Base-by-base conservation (phyloP, 805 yeast genomes). In the Ogataea salicorniae region DNA sequence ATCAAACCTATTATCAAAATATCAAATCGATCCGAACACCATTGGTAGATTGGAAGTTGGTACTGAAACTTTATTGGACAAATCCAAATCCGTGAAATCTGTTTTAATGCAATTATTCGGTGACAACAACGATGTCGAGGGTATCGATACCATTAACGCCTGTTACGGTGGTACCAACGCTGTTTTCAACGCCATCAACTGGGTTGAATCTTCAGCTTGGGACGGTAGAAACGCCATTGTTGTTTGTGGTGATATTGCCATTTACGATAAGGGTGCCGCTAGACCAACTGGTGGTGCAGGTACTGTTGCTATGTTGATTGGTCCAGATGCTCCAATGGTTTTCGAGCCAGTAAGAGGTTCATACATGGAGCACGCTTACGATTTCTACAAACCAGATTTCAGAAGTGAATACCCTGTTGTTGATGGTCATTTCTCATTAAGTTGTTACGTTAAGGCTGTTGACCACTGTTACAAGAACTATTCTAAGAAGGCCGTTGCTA, bases 201-300 rank as follows among this genome's bases (percentile, higher is more conserved):
- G 99, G 98, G 71, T 94, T 56, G 97, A 94, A 73, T 88, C 97
- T 33, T 81, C 88, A 29, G 77, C 92, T 39, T 94, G 99, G 99
- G 99, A 94, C 64, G 99, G 99, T 54, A 83, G 98, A 70, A 90
- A 92, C 63, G 98, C 98, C 47, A 80, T 94, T 61, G 99, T 92
- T 47, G 96, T 92, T 20, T 83, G 94, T 66, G 98, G 97, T 71
- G 99, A 94, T 71, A 94, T 94, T 69, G 99, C 99, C 64, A 84
- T 94, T 58, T 94, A 94, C 72, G 90, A 91, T 61, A 81, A 91
- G 73, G 99, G 99, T 67, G 85, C 95, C 36, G 99, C 99, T 48
- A 85, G 99, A 78, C 99, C 99, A 64, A 94, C 99, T 46, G 99
- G 99, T 69, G 99, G 99, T 75, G 97, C 95, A 46, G 99, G 99